Evolutionary conservation across 257 asterid genomes (phyloP), one percentile per base, ranked within the genome.

Genomic region (Solanum tarijense): DNA sequence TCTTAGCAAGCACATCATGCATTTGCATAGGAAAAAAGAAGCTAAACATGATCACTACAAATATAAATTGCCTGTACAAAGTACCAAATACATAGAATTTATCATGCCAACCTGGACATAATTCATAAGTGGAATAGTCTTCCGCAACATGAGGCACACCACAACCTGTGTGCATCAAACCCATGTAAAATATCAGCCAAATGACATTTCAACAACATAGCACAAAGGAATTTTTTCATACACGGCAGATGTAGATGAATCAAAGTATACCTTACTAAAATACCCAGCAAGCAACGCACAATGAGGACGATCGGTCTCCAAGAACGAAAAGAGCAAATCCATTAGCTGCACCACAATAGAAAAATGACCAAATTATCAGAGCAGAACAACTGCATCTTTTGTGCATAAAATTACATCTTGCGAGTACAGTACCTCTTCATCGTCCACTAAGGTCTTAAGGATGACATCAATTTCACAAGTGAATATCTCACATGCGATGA

Each of bases 381-480:
- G 4, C 55, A 62, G 86, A 81, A 52, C 76, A 88, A 86, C 83
- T 90, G 71, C 72, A 79, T 85, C 16, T 35, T 46, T 31, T 69
- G 71, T 48, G 12, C 84, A 35, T 81, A 83, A 43, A 66, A 69
- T 12, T 35, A 25, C 83, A 35, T 75, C 66, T 43, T 87, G 69
- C 3, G 84, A 48, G 41, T 86, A 48, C 66, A 88, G 74, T 89
- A 97, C 99, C 98, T 96, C 98, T 89, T 97, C 98, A 88, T 95
- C 98, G 36, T 97, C 99, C 86, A 97, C 99, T 91, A 97, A 86
- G 58, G 98, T 94, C 95, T 96, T 96, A 92, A 97, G 91, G 92
- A 97, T 97, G 90, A 96, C 98, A 89, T 97, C 99, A 82, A 97
- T 97, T 92, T 97, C 99, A 78, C 99, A 97, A 3, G 99, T 95